phyloP scores from a whole-genome alignment of 495 filamentous ascomycete genomes.

The Hyaloscypha finlandica region DNA sequence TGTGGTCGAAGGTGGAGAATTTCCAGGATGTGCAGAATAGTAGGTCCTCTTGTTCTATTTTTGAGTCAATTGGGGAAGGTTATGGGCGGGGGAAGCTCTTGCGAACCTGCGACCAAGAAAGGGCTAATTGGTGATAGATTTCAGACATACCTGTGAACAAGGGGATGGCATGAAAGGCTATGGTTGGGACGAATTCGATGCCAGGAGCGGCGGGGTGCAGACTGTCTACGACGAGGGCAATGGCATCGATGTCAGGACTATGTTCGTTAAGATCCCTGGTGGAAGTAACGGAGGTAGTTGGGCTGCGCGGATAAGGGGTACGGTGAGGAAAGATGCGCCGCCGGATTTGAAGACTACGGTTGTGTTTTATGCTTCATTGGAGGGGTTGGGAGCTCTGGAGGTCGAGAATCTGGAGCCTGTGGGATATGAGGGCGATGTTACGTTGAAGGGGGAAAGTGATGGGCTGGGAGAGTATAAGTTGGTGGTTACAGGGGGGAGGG shows the following conservation, averaged over 20 bases:
- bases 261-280: conserved; percentile 90
- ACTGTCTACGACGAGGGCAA: conserved; percentile 89
- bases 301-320: conserved; percentile 86
- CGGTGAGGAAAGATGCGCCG: conserved; percentile 55
- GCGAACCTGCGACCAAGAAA: no score
- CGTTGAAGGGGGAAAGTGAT: conserved; percentile 69
- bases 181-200: conserved; percentile 96
- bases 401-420: conserved; percentile 49
- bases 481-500: conserved; percentile 69
- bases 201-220: conserved; percentile 81
- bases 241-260: conserved; percentile 83
- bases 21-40: conserved; percentile 76
- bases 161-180: conserved; percentile 93
- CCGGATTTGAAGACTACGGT: conserved; percentile 71
- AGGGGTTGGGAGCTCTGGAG: conserved; percentile 71
- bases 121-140: conserved; percentile 51
- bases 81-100: no score
- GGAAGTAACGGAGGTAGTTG: conserved; percentile 88
- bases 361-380: conserved; percentile 77
- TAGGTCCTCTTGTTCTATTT: conserved; percentile 46
- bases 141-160: conserved; percentile 95
- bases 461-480: conserved; percentile 85
- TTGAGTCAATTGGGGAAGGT: no score
- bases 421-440: conserved; percentile 73
- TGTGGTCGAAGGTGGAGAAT: conserved; percentile 89